Evolutionary conservation across 2,329 filamentous ascomycete genomes (phyloP).

Genomic region (Neonectria hederae): DNA sequence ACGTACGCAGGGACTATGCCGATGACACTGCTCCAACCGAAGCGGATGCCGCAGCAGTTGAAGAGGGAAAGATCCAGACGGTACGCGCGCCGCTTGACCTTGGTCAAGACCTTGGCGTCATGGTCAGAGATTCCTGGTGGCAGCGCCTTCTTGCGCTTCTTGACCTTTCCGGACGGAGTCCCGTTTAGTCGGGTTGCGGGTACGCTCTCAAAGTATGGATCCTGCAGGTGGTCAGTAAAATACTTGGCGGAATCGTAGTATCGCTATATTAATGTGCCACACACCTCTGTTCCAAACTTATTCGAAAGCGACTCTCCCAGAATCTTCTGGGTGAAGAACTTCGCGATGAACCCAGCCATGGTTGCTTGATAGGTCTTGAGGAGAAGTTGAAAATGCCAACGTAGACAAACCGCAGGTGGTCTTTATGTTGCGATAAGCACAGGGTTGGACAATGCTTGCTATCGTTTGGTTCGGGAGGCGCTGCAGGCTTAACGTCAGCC

Average conservation of each 20-base stretch:
- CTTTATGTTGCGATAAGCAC: conserved; percentile 11
- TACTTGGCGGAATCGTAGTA: background rate
- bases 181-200: conserved; percentile 76
- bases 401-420: background rate
- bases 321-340: conserved; percentile 65
- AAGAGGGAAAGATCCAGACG: conserved; percentile 86
- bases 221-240: conserved; percentile 61
- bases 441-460: conserved; percentile 30
- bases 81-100: conserved; percentile 87
- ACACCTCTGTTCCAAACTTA: conserved; percentile 66
- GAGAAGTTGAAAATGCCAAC: background rate
- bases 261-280: conserved; percentile 12
- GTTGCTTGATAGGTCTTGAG: conserved; percentile 10
- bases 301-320: conserved; percentile 66
- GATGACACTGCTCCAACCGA: conserved; percentile 90
- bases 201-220: conserved; percentile 89
- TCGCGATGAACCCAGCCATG: conserved; percentile 65
- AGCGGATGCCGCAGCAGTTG: conserved; percentile 80
- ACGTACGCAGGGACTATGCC: conserved; percentile 83
- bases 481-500: conserved; percentile 20
- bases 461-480: conserved; percentile 40
- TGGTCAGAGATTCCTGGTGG: conserved; percentile 84
- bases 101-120: conserved; percentile 83
- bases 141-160: conserved; percentile 85
- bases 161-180: conserved; percentile 73